Evolutionary conservation across 1,139 yeast species (phyloP), one percentile per base, ranked within the genome.

Genomic region (Yamadazyma dushanensis): DNA sequence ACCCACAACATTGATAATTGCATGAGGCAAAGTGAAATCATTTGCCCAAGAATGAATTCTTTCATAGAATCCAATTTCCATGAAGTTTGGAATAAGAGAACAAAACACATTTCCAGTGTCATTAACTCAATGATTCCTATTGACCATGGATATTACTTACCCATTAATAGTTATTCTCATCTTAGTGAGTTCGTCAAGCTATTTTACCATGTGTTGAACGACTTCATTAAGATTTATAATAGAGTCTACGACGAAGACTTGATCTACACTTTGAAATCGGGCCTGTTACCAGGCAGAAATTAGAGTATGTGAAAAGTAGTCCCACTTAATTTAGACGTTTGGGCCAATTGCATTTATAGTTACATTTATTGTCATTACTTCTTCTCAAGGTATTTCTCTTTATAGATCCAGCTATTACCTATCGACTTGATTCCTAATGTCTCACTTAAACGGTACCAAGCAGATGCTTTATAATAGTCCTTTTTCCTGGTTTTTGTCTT

Each of bases 321-420:
- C 28, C 28, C 17, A 15, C 8, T 14, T 27, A 27, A 17, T 27
- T 16, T 10, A 10, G 8, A 23, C 14, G n/a, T 23, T 10, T n/a
- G n/a, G n/a, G n/a, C n/a, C n/a, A n/a, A n/a, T n/a, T n/a, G n/a
- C n/a, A n/a, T n/a, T 23, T 23, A 23, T 26, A 32, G 5, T 4
- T 16, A 26, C 14, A 15, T 7, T 6, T 11, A 16, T 13, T 5
- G 21, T 23, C 17, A 25, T 31, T 27, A 32, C 33, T 49, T 42
- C 25, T 28, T 33, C 24, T 48, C 57, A 62, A 73, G 57, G 52
- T 84, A 84, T 63, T 83, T 83, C 31, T 78, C 80, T 56, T 83
- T 83, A 63, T 83, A 80, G 29, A 84, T 83, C 94, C 94, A 85
- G 40, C 82, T 77, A 43, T 83, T 81, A 1, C 90, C 90, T 24